These are phyloP conservation scores for Hemerocallis citrina DNA, from an alignment of 106 monocot species.

Conservation along the genomic window DNA sequence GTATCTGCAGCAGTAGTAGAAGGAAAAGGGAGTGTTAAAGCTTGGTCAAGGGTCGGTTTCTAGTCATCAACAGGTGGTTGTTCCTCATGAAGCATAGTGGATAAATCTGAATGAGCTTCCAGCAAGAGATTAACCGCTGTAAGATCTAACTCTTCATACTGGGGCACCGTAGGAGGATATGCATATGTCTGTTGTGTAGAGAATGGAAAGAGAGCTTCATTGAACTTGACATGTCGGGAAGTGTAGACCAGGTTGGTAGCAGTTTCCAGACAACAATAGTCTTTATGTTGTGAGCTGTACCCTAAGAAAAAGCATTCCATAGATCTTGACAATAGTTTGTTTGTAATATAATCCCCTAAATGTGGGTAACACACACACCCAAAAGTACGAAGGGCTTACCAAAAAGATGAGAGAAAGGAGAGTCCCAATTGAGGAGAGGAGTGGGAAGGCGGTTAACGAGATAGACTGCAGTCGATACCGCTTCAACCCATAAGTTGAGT, in stretches of 20 bases:
- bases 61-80: too few relatives aligned
- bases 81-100: too few relatives aligned
- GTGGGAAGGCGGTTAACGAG: conserved; percentile 1
- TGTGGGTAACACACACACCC: neutral
- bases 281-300: neutral
- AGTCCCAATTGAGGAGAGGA: neutral
- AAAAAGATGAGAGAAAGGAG: neutral
- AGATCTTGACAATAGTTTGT: neutral
- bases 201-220: neutral
- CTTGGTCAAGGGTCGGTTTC: too few relatives aligned
- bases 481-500: conserved; percentile 5
- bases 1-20: neutral
- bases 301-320: neutral
- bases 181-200: neutral
- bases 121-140: too few relatives aligned
- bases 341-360: neutral
- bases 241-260: neutral
- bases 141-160: neutral
- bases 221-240: neutral
- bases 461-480: neutral
- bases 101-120: too few relatives aligned
- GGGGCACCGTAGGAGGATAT: neutral
- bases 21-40: neutral
- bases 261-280: neutral
- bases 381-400: neutral